These are phyloP conservation scores for Saitoella complicata DNA, from an alignment of 805 yeast species.

Conservation along the genomic window DNA sequence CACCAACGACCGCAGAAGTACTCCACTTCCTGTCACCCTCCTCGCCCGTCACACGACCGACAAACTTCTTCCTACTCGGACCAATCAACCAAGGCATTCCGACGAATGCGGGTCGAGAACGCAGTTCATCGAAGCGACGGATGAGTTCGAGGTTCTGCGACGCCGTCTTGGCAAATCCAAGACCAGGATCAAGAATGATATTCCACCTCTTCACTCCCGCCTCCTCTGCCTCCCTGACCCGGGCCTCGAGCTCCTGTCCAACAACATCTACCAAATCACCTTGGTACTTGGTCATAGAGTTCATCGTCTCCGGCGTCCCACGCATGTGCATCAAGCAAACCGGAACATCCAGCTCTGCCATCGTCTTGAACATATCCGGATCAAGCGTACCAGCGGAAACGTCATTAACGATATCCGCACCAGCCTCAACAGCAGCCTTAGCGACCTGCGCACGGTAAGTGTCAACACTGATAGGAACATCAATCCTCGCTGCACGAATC, in stretches of 20 bases:
- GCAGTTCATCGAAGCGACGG: slow-evolving; percentile 21
- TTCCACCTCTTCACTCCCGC: slow-evolving; percentile 79
- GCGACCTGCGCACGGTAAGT: slow-evolving; percentile 75
- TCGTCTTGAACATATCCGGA: slow-evolving; percentile 43
- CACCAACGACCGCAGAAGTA: slow-evolving; percentile 58
- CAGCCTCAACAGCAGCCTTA: slow-evolving; percentile 43
- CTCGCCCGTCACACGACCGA: slow-evolving; percentile 56
- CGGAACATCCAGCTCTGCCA: slow-evolving; percentile 51
- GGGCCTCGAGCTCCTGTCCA: slow-evolving; percentile 44
- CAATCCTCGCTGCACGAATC: slow-evolving; percentile 32
- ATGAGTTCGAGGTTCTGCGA: slow-evolving; percentile 54
- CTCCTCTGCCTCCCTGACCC: slow-evolving; percentile 38
- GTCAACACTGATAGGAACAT: slow-evolving; percentile 60
- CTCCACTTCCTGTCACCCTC: slow-evolving; percentile 50
- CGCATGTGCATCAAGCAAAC: slow-evolving; percentile 73
- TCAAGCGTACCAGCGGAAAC: slow-evolving; percentile 70
- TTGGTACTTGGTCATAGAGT: slow-evolving; percentile 35
- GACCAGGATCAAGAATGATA: slow-evolving; percentile 80
- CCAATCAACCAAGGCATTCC: slow-evolving; percentile 45
- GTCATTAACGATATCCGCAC: slow-evolving; percentile 88
- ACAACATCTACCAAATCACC: slow-evolving; percentile 35
- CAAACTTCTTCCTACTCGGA: slow-evolving; percentile 74
- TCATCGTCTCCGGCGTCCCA: slow-evolving; percentile 69
- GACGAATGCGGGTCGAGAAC: slow-evolving; percentile 11
- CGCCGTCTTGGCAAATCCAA: slow-evolving; percentile 85